Evolutionary conservation across 2,329 filamentous ascomycete genomes (phyloP).

Genomic region (Penicillium sp.): DNA sequence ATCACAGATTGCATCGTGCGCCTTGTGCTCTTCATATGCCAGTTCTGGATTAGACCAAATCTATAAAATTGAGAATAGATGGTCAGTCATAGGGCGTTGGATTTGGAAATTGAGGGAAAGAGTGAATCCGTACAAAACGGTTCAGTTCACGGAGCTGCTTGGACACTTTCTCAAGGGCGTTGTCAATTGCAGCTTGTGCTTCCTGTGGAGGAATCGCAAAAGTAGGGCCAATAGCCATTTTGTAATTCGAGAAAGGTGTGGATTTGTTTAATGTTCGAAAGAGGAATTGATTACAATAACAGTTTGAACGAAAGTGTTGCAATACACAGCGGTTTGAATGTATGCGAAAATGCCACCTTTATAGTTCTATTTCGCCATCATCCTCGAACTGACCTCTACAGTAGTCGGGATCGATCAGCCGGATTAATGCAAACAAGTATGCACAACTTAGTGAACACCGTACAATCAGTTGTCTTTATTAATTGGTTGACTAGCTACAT

Average conservation of each 20-base stretch:
- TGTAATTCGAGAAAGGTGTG: neutral
- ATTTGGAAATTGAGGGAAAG: neutral
- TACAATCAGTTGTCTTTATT: neutral
- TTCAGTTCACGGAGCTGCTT: conserved; percentile 7
- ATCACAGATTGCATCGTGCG: conserved; percentile 22
- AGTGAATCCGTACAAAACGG: neutral
- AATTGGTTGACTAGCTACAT: neutral
- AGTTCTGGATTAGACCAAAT: conserved; percentile 22
- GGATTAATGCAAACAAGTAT: neutral
- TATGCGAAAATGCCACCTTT: neutral
- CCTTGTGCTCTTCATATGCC: conserved; percentile 24
- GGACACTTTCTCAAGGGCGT: neutral
- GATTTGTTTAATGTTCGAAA: neutral
- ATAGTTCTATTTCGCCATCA: neutral
- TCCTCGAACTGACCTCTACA: neutral
- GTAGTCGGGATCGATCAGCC: neutral
- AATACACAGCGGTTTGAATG: neutral
- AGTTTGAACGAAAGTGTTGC: neutral
- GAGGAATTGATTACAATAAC: neutral
- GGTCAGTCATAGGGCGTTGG: neutral
- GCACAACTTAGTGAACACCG: neutral
- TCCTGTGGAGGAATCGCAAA: neutral
- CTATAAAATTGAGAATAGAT: neutral
- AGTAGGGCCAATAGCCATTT: neutral
- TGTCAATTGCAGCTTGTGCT: neutral